These are phyloP conservation scores for Naganishia sp. DNA, from an alignment of 1,284 basidiomycete species.

Conservation along the genomic window DNA sequence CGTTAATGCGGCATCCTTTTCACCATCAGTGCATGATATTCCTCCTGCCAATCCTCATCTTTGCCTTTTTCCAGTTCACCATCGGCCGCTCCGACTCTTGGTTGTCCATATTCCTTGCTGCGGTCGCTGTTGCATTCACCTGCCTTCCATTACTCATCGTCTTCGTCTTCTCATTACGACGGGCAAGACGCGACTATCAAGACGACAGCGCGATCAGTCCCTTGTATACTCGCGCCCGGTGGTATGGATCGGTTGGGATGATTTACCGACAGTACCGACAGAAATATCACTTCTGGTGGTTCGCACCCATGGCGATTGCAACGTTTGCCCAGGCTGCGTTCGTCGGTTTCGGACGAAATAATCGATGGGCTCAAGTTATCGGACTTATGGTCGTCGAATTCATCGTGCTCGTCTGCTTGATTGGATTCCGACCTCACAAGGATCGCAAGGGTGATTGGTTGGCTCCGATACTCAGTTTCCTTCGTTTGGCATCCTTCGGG, in stretches of 20 bases:
- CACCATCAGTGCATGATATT: constrained; percentile 62
- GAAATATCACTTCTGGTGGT: constrained; percentile 56
- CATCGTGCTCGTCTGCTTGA: constrained; percentile 60
- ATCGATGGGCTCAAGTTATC: constrained; percentile 71
- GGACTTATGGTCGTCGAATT: constrained; percentile 70
- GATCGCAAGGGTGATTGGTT: constrained; percentile 53
- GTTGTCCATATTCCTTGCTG: constrained; percentile 67
- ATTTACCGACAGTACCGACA: constrained; percentile 55
- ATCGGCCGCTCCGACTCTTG: constrained; percentile 71
- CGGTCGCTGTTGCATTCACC: constrained; percentile 62
- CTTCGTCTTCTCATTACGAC: constrained; percentile 42
- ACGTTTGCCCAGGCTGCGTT: constrained; percentile 64
- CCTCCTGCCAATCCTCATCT: constrained; percentile 69
- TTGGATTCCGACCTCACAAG: constrained; percentile 58
- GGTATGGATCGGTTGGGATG: constrained; percentile 51
- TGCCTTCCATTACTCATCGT: constrained; percentile 59
- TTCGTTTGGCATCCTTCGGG: constrained; percentile 49
- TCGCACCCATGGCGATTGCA: constrained; percentile 50
- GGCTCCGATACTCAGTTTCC: constrained; percentile 44
- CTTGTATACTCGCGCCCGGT: constrained; percentile 50
- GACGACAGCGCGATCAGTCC: constrained; percentile 44
- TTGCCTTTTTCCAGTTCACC: constrained; percentile 85
- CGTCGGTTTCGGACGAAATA: constrained; percentile 67
- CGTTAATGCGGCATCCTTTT: constrained; percentile 4
- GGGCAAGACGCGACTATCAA: constrained; percentile 37